Evolutionary conservation across 2,329 filamentous ascomycete genomes (phyloP), one percentile per base, ranked within the genome.

Genomic region (Colletotrichum orchidophilum): DNA sequence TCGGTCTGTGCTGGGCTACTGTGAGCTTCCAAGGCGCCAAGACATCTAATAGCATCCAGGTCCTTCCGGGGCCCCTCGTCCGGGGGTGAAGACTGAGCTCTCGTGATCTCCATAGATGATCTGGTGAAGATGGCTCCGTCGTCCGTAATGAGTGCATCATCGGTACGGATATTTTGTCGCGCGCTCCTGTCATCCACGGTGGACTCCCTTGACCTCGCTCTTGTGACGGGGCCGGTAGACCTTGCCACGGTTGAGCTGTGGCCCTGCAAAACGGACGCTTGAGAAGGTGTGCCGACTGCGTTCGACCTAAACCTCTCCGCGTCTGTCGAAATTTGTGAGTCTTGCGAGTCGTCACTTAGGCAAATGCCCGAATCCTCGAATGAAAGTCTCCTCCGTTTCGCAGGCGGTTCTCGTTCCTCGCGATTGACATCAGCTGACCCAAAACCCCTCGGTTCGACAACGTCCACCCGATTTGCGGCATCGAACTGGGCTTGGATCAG

Each of bases 401-500:
- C 57, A 5, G 77, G 77, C 26, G 72, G 76, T 61, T 60, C 75
- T 31, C 27, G 64, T 24, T 68, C 64, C 59, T 73, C 70, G 13
- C 71, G 73, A 18, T 39, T 57, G 35, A 69, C 73, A 42, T 73
- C 70, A 24, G 74, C 62, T 21, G 69, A 35, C 11, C 53, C 31
- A 29, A 52, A 27, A 31, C 54, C 50, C 26, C 31, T 60, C 29
- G 54, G 11, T 62, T 33, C 50, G 3, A 39, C 5, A 1, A 7
- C 24, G 33, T 46, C 33, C 7, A 67, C 54, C 29, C 57, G 82
- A 74, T 84, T 81, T 60, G 85, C 85, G 46, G 86, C 84, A 73
- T 92, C 88, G 75, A 91, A 91, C 74, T 92, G 89, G 18, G 89
- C 86, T 79, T 93, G 91, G 15, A 94, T 93, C 57, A 93, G 82